Evolutionary conservation across 176 grass and related monocot species (phyloP), one percentile per base, ranked within the genome.

Genomic region (Rhynchospora pubera): DNA sequence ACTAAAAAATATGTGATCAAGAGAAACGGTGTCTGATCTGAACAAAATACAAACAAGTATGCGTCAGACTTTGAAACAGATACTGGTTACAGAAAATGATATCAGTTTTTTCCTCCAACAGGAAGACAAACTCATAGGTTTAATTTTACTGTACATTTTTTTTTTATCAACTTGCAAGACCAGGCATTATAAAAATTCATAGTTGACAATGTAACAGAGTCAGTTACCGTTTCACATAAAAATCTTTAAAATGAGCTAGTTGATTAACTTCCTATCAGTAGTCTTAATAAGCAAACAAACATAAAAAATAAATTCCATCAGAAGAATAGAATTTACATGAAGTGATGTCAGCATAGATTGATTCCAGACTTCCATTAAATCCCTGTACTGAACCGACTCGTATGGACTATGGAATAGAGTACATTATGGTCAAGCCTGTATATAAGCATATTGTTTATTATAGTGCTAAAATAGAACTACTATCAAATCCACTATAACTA

Each of bases 1-100:
- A 62, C 13, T 19, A 42, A 6, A 80, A 42, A 6, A 80, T 59
- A 42, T 62, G n/a, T 15, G 18, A 80, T 80, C 16, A 61, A 62
- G 72, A 77, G 23, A 62, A 80, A 62, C 9, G 11, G 42, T 82
- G 44, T 67, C 42, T 24, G 26, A 53, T 65, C 19, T 66, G 59
- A 82, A 82, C 21, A 53, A 52, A 46, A 43, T 45, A 80, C 57
- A 80, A 80, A 82, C 10, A 66, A 5, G 30, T 65, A 50, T 82
- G 4, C 34, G 11, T 82, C 61, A 67, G 42, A 18, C 55, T 18
- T 64, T 77, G 72, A 56, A 55, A 34, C 51, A 30, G 7, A 56
- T 82, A 6, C 61, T 10, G 62, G 62, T 28, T 32, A 12, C 39
- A 34, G 79, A 82, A 67, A 55, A 52, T 50, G 61, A 52, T 28